Evolutionary conservation across 2,329 filamentous ascomycete species (phyloP), one percentile per base, ranked within the genome.

Genomic region (Fusarium sp.): DNA sequence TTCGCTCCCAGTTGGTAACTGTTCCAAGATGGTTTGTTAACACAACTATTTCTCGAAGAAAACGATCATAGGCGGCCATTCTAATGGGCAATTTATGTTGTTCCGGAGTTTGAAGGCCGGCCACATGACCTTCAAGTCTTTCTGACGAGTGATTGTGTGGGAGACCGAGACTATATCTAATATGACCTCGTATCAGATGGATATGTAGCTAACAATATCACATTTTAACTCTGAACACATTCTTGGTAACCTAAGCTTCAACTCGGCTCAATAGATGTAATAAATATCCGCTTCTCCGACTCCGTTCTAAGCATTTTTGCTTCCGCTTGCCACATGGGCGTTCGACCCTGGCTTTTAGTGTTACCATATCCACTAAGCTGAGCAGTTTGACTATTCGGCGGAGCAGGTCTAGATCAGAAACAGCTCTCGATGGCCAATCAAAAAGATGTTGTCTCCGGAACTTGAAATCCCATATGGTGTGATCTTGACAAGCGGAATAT

Each of bases 1-100:
- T 67, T 74, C 62, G 73, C 70, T 72, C 56, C 55, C 24, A 35
- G 45, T 62, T 67, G 62, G 40, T 51, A 52, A 67, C 56, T 47
- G 48, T 62, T 44, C 51, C 54, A n/a, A 37, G 17, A 17, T 37
- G 35, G 35, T 37, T 37, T 37, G 17, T n/a, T 10, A 37, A 37
- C 35, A 37, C n/a, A n/a, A 37, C 17, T 14, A 37, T 37, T 37
- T 37, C n/a, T 10, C 8, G 8, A 37, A 33, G 6, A 15, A 33
- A 33, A 9, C 1, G 17, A n/a, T 9, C 17, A 19, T 10, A 9
- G 8, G 10, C 15, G 7, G 2, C 11, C 39, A 47, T 53, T 67
- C 55, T 51, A 55, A 30, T 60, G 52, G 54, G 43, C 55, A 26
- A 41, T 28, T 44, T 11, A 19, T 20, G 6, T 33, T 63, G 44